Base-by-base conservation (phyloP, 2,329 filamentous ascomycete genomes). In the Blastomyces gilchristii region DNA sequence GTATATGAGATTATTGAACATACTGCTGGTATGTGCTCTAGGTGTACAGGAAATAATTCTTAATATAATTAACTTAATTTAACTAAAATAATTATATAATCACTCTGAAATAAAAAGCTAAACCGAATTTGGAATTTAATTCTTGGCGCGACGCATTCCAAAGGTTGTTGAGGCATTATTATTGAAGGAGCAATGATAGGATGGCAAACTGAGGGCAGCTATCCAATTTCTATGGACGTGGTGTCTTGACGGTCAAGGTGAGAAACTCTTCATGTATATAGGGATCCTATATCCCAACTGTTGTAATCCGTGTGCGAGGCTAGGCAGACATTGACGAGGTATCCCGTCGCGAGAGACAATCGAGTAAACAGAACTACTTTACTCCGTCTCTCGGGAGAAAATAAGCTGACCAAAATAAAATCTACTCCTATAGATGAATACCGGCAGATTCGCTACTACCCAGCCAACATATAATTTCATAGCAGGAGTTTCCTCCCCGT, bases 401-500 rank as follows among this genome's bases (percentile, higher is more conserved):
- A n/a, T 43, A 43, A 37, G 12, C 54, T 58, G 37, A 58, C 54
- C 12, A 43, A n/a, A 43, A 43, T 22, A 16, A 43, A 43, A 41
- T 22, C 22, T n/a, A 11, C 16, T 34, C 9, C 5, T 47, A 47
- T 31, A 73, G 71, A 77, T 77, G 75, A 72, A 73, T 65, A 67
- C 70, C 54, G 74, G 71, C 60, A 70, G 75, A 63, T 64, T 67
- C 62, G 75, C 81, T 16, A 79, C 78, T 1, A 79, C 76, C 43
- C 84, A 84, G 65, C 83, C 83, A 0, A 79, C 80, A 6, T 86
- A 84, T 68, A 84, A 87, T 67, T 79, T 87, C 47, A 72, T 88
- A 11, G 81, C 82, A 1, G 84, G 83, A 37, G 79, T 77, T 62
- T 80, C 83, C 34, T 73, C 74, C 22, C 73, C 78, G 4, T 71